A percentile compares a stretch with the other conserved stretches of the same genome.
These are phyloP conservation scores for Apiospora marii DNA, from an alignment of 2,329 filamentous ascomycete species.

Conservation along the genomic window DNA sequence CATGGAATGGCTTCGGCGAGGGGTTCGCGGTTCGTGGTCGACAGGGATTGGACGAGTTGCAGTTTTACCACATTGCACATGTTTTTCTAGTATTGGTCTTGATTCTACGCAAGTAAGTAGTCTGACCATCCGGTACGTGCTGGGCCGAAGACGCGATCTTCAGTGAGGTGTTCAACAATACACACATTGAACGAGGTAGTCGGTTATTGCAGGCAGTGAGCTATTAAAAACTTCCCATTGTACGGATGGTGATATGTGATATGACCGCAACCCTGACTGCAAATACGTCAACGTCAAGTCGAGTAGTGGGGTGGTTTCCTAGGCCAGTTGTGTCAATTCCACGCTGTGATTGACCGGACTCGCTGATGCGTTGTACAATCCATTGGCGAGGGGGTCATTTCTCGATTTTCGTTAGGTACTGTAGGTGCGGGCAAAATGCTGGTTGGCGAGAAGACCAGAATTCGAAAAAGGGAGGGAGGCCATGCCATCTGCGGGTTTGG, in stretches of 20 bases:
- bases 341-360: slow-evolving; percentile 22
- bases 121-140: neutral
- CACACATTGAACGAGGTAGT: neutral
- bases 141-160: neutral
- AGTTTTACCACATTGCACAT: neutral
- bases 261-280: neutral
- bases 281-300: slow-evolving; percentile 4
- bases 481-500: slow-evolving; percentile 34
- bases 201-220: neutral
- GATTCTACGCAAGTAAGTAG: neutral
- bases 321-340: slow-evolving; percentile 5
- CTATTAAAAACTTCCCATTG: neutral
- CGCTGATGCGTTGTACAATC: slow-evolving; percentile 23
- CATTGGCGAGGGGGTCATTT: slow-evolving; percentile 16
- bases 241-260: neutral
- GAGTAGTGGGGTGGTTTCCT: neutral
- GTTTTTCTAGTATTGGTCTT: neutral
- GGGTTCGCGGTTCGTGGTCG: slow-evolving; percentile 10
- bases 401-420: neutral
- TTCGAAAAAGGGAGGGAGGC: slow-evolving; percentile 7
- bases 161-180: neutral
- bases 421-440: slow-evolving; percentile 27
- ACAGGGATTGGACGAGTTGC: neutral
- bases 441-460: slow-evolving; percentile 26
- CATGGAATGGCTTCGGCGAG: slow-evolving; percentile 11